A percentile compares a stretch with the other conserved stretches of the same genome.
These are phyloP conservation scores for Cryptosporidium sp. DNA, from an alignment of 169 alveolate genomes.

Conservation along the genomic window DNA sequence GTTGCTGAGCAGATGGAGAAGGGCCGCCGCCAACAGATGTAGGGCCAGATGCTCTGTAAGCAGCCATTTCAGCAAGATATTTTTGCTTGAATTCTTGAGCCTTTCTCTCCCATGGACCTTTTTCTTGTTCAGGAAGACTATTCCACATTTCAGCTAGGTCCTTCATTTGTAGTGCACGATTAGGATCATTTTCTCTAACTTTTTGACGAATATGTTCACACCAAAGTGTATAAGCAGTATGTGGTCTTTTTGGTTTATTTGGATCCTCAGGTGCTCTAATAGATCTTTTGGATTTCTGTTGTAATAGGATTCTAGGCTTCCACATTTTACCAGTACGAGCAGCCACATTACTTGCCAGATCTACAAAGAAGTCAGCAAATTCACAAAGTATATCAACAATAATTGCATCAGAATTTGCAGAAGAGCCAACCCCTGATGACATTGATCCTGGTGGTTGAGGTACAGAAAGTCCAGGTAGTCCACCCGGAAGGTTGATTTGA, in stretches of 20 bases:
- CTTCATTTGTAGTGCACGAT: slow-evolving; percentile 74
- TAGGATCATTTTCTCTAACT: slow-evolving; percentile 74
- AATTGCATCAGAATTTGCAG: slow-evolving; percentile 58
- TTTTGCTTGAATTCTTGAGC: slow-evolving; percentile 71
- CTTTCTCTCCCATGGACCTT: slow-evolving; percentile 75
- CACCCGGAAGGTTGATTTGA: slow-evolving; percentile 64
- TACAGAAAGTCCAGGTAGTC: slow-evolving; percentile 69
- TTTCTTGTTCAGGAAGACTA: slow-evolving; percentile 76
- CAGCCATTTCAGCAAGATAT: slow-evolving; percentile 75
- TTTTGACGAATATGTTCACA: slow-evolving; percentile 75
- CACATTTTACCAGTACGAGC: slow-evolving; percentile 75
- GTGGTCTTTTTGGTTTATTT: slow-evolving; percentile 72
- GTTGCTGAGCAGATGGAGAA: slow-evolving; percentile 75
- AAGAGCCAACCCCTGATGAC: slow-evolving; percentile 60
- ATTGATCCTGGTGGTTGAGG: slow-evolving; percentile 72
- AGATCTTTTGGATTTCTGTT: slow-evolving; percentile 65
- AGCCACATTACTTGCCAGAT: slow-evolving; percentile 73
- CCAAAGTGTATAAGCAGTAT: slow-evolving; percentile 75
- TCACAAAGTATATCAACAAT: slow-evolving; percentile 75
- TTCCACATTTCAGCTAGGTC: slow-evolving; percentile 75
- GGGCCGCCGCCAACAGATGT: slow-evolving; percentile 74
- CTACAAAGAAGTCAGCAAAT: slow-evolving; percentile 73
- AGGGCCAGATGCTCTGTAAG: slow-evolving; percentile 74
- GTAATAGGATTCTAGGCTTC: slow-evolving; percentile 67
- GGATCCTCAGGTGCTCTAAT: slow-evolving; percentile 72